These are phyloP conservation scores for Pichia norvegensis DNA, from an alignment of 1,139 yeast genomes.

Conservation along the genomic window DNA sequence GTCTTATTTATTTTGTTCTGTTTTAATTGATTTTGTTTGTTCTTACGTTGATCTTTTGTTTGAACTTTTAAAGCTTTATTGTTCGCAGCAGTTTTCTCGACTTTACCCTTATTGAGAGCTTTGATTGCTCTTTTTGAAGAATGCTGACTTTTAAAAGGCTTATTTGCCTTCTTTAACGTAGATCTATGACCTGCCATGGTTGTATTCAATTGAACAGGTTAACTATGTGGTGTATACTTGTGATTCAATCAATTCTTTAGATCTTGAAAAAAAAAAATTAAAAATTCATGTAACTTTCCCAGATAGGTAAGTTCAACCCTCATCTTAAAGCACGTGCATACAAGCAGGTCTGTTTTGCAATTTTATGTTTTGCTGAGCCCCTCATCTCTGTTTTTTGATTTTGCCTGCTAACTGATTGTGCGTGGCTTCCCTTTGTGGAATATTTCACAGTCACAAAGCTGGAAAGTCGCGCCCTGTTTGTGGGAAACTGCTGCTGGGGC, in stretches of 20 bases:
- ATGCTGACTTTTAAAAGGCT: constrained; percentile 85
- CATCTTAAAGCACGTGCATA: not conserved
- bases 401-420: too few relatives aligned
- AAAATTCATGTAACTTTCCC: not conserved
- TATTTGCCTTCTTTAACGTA: constrained; percentile 75
- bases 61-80: constrained; percentile 39
- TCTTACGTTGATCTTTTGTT: constrained; percentile 69
- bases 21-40: constrained; percentile 71
- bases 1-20: constrained; percentile 53
- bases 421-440: not conserved
- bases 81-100: constrained; percentile 50
- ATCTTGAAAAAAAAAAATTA: not conserved
- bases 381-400: not conserved
- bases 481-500: not conserved
- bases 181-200: constrained; percentile 72
- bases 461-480: not conserved
- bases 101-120: constrained; percentile 76
- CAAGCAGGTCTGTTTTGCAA: not conserved
- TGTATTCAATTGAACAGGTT: too few relatives aligned
- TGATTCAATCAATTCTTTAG: too few relatives aligned
- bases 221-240: too few relatives aligned
- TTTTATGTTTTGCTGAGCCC: not conserved
- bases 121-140: constrained; percentile 85
- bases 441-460: not conserved
- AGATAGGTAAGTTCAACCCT: not conserved